Base-by-base conservation (phyloP, 352 stramenopile genomes). In the Aphanomyces astaci region DNA sequence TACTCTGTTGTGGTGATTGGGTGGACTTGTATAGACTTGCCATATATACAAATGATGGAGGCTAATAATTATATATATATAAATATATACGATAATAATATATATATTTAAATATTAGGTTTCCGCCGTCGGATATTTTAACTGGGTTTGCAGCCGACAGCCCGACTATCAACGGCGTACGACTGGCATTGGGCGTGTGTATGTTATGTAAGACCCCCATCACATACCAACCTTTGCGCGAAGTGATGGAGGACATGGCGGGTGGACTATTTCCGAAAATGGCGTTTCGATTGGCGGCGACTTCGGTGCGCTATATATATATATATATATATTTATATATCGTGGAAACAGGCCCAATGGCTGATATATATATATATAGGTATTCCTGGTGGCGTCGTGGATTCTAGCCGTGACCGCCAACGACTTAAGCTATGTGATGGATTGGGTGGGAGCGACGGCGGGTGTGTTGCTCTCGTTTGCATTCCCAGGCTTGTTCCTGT, bases 201-300 rank as follows among this genome's bases (percentile, higher is more conserved):
- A 90, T 90, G 83, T 71, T 94, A 40, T 74, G 89, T 64, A 91
- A 92, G 78, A 90, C 83, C 32, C 85, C 85, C 3, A 90, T 94
- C 81, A 90, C 81, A 4, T 94, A 91, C 79, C 85, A 94, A 72
- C 85, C 85, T 51, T 70, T 94, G 66, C 83, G 82, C 53, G 83
- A 92, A 53, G 79, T 85, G 31, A 75, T 68, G 13, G 62, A 68
- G 36, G 10, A 19, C 31, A 32, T 68, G 40, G 53, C 13, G 27
- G 27, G 13, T 3, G 24, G 40, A 0, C 0, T 19, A 3, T n/a
- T 30, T 19, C 22, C 62, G 9, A 49, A 57, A 10, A 57, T 94
- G 45, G 66, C 76, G 48, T 92, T 94, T 76, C 85, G 83, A 28
- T 74, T 76, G 3, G 77, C 55, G 15, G 62, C 46, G 19, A 68